A percentile compares a stretch with the other conserved stretches of the same genome.
Evolutionary conservation across 2,329 filamentous ascomycete species (phyloP).

Genomic region (Pyrenochaeta sp.): DNA sequence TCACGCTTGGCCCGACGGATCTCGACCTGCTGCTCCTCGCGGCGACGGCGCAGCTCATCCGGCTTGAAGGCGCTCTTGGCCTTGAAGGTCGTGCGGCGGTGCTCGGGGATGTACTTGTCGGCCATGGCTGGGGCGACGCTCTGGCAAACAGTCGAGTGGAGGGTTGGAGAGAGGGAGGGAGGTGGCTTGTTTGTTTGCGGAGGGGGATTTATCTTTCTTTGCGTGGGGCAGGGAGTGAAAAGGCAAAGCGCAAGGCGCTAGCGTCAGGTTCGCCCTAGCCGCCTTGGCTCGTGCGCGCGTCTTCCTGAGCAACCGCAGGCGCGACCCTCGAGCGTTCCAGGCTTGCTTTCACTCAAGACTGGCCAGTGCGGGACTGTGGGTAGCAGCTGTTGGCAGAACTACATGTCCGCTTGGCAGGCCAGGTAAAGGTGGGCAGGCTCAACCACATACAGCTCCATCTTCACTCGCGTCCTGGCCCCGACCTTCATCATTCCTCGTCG

Average conservation of each 20-base stretch:
- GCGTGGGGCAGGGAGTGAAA: conserved; percentile 47
- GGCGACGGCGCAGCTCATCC: conserved; percentile 95
- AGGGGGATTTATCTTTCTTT: conserved; percentile 39
- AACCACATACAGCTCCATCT: too few species aligned
- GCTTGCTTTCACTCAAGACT: too few species aligned
- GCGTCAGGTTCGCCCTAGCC: conserved; percentile 8
- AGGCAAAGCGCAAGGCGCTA: conserved; percentile 35
- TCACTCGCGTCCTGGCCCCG: too few species aligned
- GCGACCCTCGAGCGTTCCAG: too few species aligned
- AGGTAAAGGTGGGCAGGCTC: not conserved
- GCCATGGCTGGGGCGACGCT: conserved; percentile 74
- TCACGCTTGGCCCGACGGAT: conserved; percentile 98
- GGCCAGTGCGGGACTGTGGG: too few species aligned
- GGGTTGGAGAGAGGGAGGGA: conserved; percentile 23
- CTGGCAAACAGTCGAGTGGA: conserved; percentile 21
- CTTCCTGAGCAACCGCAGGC: conserved; percentile 24
- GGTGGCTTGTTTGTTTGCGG: conserved; percentile 43
- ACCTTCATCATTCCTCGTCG: conserved; percentile 1
- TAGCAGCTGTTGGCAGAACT: too few species aligned
- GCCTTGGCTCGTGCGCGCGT: conserved; percentile 19
- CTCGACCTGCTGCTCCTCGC: conserved; percentile 98
- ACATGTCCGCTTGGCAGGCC: too few species aligned
- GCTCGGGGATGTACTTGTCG: conserved; percentile 98
- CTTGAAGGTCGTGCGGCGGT: conserved; percentile 99
- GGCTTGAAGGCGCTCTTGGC: conserved; percentile 99